Base-by-base conservation (phyloP, 345 rosid species). In the Schrenkiella parvula region DNA sequence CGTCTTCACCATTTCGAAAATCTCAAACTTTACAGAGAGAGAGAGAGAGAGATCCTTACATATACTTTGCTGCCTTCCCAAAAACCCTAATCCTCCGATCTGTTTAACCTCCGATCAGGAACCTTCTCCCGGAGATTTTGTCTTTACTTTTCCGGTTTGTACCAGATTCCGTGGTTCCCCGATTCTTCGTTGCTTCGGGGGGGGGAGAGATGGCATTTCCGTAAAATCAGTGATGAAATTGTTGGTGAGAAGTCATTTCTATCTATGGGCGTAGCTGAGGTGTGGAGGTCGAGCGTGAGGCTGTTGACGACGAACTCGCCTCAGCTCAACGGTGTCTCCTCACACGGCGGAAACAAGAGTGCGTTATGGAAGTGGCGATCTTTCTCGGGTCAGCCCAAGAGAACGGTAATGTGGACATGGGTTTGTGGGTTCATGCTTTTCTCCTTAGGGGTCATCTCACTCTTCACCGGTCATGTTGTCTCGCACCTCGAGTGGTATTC, bases 401-500 rank as follows among this genome's bases (percentile, higher is more conserved):
- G 77, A 74, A 80, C 66, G 48, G 82, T 84, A 70, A 78, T 86
- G 66, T 79, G 91, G 89, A 73, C 97, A 71, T 68, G 89, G 43
- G 78, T 88, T 3, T 95, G 96, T 67, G 98, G 99, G 29, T 47
- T 85, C 74, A 83, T 95, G 96, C 90, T 95, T 44, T 95, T 95
- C 72, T 82, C 78, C 57, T 75, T 95, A 73, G 99, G 99, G 2
- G 77, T 95, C 79, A 86, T 92, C 66, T 95, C 98, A 46, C 92
- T 95, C 48, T 88, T 92, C 78, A 88, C 97, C 2, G 98, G 98
- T 44, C 98, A 95, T 62, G 89, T 92, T 39, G 99, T 82, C 1
- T 92, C 99, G 31, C 93, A 92, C 84, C 93, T 92, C 52, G 98
- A 95, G 59, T 89, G 98, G 98, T 95, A 88, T 73, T 91, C 98